Evolutionary conservation across 1,284 basidiomycete genomes (phyloP), one percentile per base, ranked within the genome.

Genomic region (Bondarzewia mesenterica): DNA sequence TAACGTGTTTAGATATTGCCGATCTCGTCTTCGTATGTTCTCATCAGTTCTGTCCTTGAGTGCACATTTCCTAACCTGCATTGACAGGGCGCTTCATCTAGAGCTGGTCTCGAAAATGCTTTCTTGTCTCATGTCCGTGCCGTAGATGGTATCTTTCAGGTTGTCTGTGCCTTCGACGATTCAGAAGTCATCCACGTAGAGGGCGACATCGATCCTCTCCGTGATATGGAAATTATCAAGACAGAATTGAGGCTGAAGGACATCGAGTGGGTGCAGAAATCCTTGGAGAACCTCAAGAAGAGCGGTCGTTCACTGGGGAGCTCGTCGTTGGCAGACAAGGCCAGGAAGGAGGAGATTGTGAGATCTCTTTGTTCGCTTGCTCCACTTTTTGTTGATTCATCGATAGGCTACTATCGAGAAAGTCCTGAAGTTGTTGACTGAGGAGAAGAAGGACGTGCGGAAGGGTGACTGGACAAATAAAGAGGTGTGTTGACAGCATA

Each of bases 141-240:
- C 21, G 96, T 99, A 54, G 96, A 99, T 65, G 96, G 96, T 63
- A 99, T 99, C 66, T 99, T 99, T 78, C 96, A 99, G 68, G 86
- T 98, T 54, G 85, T 99, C 49, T 89, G 96, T 58, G 93, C 94
- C 6, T 99, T 99, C 64, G 95, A 98, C 63, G 96, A 99, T 61
- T 89, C 93, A 32, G 96, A 99, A 63, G 93, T 99, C 64, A 98
- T 92, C 58, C 96, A 99, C 69, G 96, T 99, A 59, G 96, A 99
- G 69, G 96, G 96, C 47, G 96, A 99, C 57, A 93, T 99, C 51
- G 78, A 99, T 70, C 96, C 96, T 18, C 59, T 90, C 47, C 86
- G 96, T 54, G 96, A 99, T 68, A 98, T 99, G 95, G 85, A 92
- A 57, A 97, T 98, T 63, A 99, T 99, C 65, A 86, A 87, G 57